These are phyloP conservation scores for Venturiaceae sp. DNA, from an alignment of 2,329 filamentous ascomycete species.

Conservation along the genomic window DNA sequence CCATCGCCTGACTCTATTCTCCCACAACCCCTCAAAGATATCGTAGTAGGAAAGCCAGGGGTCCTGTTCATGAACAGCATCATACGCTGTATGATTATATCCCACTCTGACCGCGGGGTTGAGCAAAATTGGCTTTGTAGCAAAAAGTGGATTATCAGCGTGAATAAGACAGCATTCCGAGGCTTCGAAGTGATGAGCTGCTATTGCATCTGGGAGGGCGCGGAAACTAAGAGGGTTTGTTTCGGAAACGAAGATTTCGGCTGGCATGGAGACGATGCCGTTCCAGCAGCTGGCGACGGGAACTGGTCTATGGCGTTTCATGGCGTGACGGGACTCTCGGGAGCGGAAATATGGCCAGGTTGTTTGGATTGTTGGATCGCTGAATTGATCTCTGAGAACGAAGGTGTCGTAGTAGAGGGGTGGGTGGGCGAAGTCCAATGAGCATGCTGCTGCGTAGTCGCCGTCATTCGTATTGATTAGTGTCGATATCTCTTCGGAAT, in stretches of 20 bases:
- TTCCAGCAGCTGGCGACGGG: constrained; percentile 61
- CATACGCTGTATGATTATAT: constrained; percentile 38
- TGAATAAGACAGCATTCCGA: constrained; percentile 73
- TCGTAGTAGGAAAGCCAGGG: constrained; percentile 11
- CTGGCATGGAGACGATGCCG: constrained; percentile 38
- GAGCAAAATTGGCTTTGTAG: constrained; percentile 48
- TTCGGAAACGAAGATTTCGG: constrained; percentile 16
- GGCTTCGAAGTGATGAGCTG: constrained; percentile 55
- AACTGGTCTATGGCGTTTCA: constrained; percentile 43
- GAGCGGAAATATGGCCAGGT: constrained; percentile 52
- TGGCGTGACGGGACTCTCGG: constrained; percentile 39
- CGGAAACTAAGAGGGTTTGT: constrained; percentile 47
- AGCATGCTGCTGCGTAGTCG: constrained; percentile 52
- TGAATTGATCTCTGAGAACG: constrained; percentile 43
- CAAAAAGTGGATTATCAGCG: constrained; percentile 54
- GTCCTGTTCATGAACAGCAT: constrained; percentile 10
- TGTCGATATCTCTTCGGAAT: constrained; percentile 45
- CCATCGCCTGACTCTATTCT: constrained; percentile 13
- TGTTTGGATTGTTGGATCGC: constrained; percentile 41
- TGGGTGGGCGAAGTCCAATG: constrained; percentile 47
- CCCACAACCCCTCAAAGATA: constrained; percentile 15
- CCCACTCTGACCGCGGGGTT: constrained; percentile 62
- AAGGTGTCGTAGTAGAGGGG: constrained; percentile 54
- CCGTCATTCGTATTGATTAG: constrained; percentile 49
- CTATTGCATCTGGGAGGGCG: constrained; percentile 52